A percentile compares a stretch with the other conserved stretches of the same genome.
Evolutionary conservation across 306 rosid genomes (phyloP).

Genomic region (Cercis canadensis): DNA sequence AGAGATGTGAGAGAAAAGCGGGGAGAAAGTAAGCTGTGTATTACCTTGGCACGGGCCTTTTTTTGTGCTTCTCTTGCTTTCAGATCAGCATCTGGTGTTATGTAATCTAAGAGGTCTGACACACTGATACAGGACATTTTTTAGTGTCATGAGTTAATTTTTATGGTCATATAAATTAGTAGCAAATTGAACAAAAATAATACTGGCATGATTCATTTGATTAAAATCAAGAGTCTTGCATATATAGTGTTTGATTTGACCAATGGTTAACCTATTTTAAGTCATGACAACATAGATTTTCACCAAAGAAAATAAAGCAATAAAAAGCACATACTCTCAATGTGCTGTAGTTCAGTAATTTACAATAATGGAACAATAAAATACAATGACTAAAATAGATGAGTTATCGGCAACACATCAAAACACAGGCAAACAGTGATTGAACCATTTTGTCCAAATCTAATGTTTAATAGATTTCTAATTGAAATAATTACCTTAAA

Average conservation of each 20-base stretch:
- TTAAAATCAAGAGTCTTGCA: neutral
- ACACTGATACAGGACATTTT: conserved; percentile 62
- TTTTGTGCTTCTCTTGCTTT: conserved; percentile 93
- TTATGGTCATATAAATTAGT: conserved; percentile 12
- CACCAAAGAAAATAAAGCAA: neutral
- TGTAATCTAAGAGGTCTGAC: conserved; percentile 97
- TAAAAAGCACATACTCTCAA: conserved; percentile 11
- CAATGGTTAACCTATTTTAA: neutral
- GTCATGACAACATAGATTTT: conserved; percentile 5
- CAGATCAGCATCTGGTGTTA: conserved; percentile 88
- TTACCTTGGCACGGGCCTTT: conserved; percentile 94
- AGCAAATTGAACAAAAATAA: conserved; percentile 9
- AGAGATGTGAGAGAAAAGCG: conserved; percentile 23
- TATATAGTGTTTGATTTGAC: too few relatives aligned
- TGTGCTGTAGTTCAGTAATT: too few relatives aligned
- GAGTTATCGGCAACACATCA: neutral
- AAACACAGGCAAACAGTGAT: conserved; percentile 11
- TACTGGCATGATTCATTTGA: neutral
- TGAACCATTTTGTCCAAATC: neutral
- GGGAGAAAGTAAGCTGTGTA: conserved; percentile 25
- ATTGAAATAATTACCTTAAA: conserved; percentile 64
- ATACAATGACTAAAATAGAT: too few relatives aligned
- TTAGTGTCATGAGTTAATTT: too few relatives aligned
- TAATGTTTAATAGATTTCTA: conserved; percentile 6
- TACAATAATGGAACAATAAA: too few relatives aligned